phyloP scores from a whole-genome alignment of 257 asterid genomes.

The Solanum gracilifrons region DNA sequence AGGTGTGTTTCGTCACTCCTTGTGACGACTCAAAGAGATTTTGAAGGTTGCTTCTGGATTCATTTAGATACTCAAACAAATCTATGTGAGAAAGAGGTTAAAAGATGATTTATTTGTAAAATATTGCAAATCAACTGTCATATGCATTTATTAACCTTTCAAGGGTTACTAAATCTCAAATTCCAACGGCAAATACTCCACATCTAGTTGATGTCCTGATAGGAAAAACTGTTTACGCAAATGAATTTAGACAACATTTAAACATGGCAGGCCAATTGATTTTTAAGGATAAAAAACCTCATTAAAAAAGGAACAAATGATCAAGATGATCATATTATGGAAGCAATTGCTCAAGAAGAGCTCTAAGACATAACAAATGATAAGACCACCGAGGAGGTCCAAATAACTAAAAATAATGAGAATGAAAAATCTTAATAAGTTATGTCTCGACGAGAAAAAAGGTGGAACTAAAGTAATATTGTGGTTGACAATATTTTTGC shows the following conservation, averaged over 20 bases:
- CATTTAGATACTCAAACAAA: neutral
- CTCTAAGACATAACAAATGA: neutral
- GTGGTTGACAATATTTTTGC: neutral
- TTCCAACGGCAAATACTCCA: neutral
- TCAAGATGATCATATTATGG: neutral
- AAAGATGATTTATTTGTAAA: too few relatives aligned
- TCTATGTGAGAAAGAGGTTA: neutral
- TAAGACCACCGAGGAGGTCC: neutral
- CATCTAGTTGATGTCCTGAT: neutral
- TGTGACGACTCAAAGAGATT: neutral
- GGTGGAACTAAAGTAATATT: neutral
- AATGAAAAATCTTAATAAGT: neutral
- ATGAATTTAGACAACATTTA: neutral
- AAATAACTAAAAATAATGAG: neutral
- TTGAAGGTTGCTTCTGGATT: neutral
- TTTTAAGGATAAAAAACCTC: too few relatives aligned
- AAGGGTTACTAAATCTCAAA: neutral
- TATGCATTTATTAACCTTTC: neutral
- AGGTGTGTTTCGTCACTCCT: neutral
- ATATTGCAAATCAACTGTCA: neutral
- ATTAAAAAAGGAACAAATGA: neutral
- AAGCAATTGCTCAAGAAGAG: neutral
- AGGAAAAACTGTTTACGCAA: neutral
- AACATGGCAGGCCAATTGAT: neutral
- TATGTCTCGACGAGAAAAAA: neutral